Base-by-base conservation (phyloP, 768 basidiomycete species). In the Stropharia rugosoannulata region DNA sequence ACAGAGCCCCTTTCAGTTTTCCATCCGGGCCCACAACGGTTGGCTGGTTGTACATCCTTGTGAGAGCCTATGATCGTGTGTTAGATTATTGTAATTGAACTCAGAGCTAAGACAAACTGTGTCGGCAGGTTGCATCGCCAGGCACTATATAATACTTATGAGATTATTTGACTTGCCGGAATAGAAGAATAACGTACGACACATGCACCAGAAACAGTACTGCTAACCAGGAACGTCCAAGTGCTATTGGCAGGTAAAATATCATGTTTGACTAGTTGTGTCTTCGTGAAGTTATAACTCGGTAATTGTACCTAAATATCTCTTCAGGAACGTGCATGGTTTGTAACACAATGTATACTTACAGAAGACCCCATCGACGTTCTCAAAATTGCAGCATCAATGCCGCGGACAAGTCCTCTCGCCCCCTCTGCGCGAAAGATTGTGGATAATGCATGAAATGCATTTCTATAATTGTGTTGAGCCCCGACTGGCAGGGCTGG, bases 11-110 rank as follows among this genome's bases (percentile, higher is more conserved):
- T 59, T 84, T 81, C 27, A 82, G 67, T 62, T 75, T 85, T 35
- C 94, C 94, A 62, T 89, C 79, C 2, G 89, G 85, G 37, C 85
- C 78, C 43, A 74, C 74, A 61, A 77, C 78, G 0, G 93, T 94
- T 9, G 93, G 90, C 77, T 96, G 97, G 66, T 98, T 98, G 70
- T 98, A 99, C 82, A 98, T 86, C 55, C 97, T 81, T 6, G 97
- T 98, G 47, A 98, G 72, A 48, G 91, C 89, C 84, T 92, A 63
- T 52, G 54, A 3, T 42, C 29, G 41, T n/a, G 39, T 38, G 32
- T 32, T 41, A 56, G 54, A 40, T 52, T 43, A 35, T 19, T 57
- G 43, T 63, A 35, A 60, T 40, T 40, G 38, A 25, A 22, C 11
- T 42, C 16, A 32, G 27, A 47, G 13, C 11, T 15, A 11, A 10